A percentile compares a stretch with the other conserved stretches of the same genome.
Evolutionary conservation across 2,329 filamentous ascomycete genomes (phyloP).

Genomic region (Sphaerulina populicola): DNA sequence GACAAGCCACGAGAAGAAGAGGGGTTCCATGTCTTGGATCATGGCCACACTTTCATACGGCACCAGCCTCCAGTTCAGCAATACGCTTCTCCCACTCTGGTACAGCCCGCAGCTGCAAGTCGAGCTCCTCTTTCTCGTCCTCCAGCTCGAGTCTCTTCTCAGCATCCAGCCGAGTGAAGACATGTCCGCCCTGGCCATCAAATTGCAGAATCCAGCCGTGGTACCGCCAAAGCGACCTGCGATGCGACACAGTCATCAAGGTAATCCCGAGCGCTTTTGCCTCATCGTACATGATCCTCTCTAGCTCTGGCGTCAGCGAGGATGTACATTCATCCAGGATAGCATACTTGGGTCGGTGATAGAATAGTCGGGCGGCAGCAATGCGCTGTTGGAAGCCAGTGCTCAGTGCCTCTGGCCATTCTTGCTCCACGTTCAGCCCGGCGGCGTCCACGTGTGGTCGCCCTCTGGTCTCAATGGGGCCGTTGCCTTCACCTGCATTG

Average conservation of each 20-base stretch:
- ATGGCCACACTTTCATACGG: neutral
- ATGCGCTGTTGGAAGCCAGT: slow-evolving; percentile 91
- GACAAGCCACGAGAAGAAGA: too few relatives aligned
- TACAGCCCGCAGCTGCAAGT: slow-evolving; percentile 73
- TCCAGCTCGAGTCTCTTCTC: slow-evolving; percentile 77
- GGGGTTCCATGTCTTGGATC: neutral
- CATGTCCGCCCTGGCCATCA: slow-evolving; percentile 82
- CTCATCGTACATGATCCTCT: slow-evolving; percentile 94
- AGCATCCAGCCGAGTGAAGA: slow-evolving; percentile 84
- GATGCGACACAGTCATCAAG: slow-evolving; percentile 91
- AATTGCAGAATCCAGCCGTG: slow-evolving; percentile 93
- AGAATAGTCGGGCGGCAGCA: slow-evolving; percentile 92
- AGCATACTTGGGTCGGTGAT: slow-evolving; percentile 84
- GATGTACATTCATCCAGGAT: slow-evolving; percentile 97
- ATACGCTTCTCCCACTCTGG: slow-evolving; percentile 82
- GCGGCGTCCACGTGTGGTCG: slow-evolving; percentile 6
- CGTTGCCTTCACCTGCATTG: slow-evolving; percentile 9
- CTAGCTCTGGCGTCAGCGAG: slow-evolving; percentile 87
- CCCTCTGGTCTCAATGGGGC: slow-evolving; percentile 13
- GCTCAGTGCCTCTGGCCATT: slow-evolving; percentile 91
- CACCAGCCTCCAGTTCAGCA: slow-evolving; percentile 53
- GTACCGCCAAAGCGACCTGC: slow-evolving; percentile 91
- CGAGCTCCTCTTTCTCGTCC: slow-evolving; percentile 93
- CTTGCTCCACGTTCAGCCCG: slow-evolving; percentile 88
- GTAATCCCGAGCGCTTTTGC: slow-evolving; percentile 88